phyloP scores from a whole-genome alignment of 257 asterid genomes.

The Paulownia fortunei region DNA sequence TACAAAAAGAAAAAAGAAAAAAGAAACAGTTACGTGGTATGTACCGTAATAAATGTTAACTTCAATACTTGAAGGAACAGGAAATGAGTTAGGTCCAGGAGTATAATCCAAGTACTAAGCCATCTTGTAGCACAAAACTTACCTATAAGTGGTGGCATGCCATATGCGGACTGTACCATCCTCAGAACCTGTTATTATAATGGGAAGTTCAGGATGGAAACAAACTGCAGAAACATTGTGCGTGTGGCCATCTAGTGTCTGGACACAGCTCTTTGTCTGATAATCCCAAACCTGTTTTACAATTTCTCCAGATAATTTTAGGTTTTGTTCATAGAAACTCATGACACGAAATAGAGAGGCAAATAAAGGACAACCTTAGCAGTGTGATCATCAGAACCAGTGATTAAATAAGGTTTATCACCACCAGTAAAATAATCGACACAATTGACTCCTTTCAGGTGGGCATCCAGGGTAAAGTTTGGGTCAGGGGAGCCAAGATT shows the following conservation, averaged over 20 bases:
- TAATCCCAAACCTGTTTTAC: slow-evolving; percentile 93
- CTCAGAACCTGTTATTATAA: slow-evolving; percentile 95
- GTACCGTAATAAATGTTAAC: background rate
- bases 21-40: background rate
- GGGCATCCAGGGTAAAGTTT: slow-evolving; percentile 97
- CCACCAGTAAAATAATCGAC: slow-evolving; percentile 99
- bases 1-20: background rate
- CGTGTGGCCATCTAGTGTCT: slow-evolving; percentile 98
- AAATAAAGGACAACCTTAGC: slow-evolving; percentile 76
- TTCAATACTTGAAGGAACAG: background rate
- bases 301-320: slow-evolving; percentile 30
- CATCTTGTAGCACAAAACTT: slow-evolving; percentile 23
- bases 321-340: slow-evolving; percentile 15
- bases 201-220: slow-evolving; percentile 99
- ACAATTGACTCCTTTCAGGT: slow-evolving; percentile 94
- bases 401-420: slow-evolving; percentile 90
- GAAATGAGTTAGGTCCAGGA: slow-evolving; percentile 2
- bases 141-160: slow-evolving; percentile 99
- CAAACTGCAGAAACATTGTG: slow-evolving; percentile 99
- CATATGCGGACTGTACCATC: slow-evolving; percentile 99
- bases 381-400: slow-evolving; percentile 99
- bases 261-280: slow-evolving; percentile 97
- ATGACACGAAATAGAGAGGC: slow-evolving; percentile 24
- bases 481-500: slow-evolving; percentile 99
- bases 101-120: slow-evolving; percentile 18